Conservation (phyloP, 1,139 yeast genomes). For the Arxiozyma slooffiae region DNA sequence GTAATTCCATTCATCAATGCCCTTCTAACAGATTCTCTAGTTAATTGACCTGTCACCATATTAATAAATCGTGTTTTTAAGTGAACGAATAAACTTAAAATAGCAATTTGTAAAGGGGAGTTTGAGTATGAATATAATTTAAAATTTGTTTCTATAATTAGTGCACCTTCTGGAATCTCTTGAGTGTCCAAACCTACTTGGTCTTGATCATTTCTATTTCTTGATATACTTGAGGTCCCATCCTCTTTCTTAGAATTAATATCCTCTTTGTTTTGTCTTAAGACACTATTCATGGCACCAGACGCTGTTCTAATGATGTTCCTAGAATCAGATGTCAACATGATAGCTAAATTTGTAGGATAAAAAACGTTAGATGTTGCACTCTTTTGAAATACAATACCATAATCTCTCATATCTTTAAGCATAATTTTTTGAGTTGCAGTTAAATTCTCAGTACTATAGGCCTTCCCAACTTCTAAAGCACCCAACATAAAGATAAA, state of each 20-base stretch:
- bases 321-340: slow-evolving; percentile 75
- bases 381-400: slow-evolving; percentile 71
- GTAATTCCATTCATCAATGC: slow-evolving; percentile 87
- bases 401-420: slow-evolving; percentile 84
- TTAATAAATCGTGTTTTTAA: slow-evolving; percentile 77
- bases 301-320: slow-evolving; percentile 56
- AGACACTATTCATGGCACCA: slow-evolving; percentile 54
- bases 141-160: slow-evolving; percentile 88
- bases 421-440: slow-evolving; percentile 80
- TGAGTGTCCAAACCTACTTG: slow-evolving; percentile 18
- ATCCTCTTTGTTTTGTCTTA: slow-evolving; percentile 32
- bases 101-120: slow-evolving; percentile 91
- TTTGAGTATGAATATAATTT: slow-evolving; percentile 88
- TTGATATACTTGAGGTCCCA: slow-evolving; percentile 19
- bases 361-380: slow-evolving; percentile 59
- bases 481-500: slow-evolving; percentile 91
- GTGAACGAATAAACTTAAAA: slow-evolving; percentile 77
- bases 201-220: slow-evolving; percentile 27
- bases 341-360: slow-evolving; percentile 86
- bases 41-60: slow-evolving; percentile 86
- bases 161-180: slow-evolving; percentile 43
- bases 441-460: slow-evolving; percentile 59
- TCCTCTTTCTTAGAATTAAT: slow-evolving; percentile 10
- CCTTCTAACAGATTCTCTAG: slow-evolving; percentile 80
- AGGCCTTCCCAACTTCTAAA: slow-evolving; percentile 80